Evolutionary conservation across 2,329 filamentous ascomycete genomes (phyloP), one percentile per base, ranked within the genome.

Genomic region (Hypoxylon sp.): DNA sequence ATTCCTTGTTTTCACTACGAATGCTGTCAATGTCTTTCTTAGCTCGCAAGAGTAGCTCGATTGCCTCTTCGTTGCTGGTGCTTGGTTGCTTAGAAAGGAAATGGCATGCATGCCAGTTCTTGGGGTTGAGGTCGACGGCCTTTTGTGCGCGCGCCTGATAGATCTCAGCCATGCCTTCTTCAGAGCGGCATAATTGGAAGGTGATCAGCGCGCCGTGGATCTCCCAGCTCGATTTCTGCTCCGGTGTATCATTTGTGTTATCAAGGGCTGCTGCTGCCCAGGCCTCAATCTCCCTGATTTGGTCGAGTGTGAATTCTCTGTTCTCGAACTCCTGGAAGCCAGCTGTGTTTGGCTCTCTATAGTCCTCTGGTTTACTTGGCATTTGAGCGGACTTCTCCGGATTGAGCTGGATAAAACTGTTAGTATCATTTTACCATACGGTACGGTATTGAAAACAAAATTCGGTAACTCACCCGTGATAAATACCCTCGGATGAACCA

Each of bases 21-120:
- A 73, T 48, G 5, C 67, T 60, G 36, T 77, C 75, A 14, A 77
- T 62, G 3, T 73, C 71, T 1, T 64, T 36, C 58, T 77, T 77
- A 1, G 75, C 75, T 6, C 66, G 63, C 2, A 64, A 64, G n/a
- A 78, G 72, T 1, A 76, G 70, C 23, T 70, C 46, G 7, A 75
- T 68, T 1, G 74, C 72, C 10, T 76, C 70, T 6, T 76, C 68
- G n/a, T 66, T 69, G 23, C 65, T 68, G 1, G 73, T 77, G 46
- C 38, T 57, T 0, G 71, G 64, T 23, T 72, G 72, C n/a, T 72
- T 73, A 4, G 75, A 68, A 11, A 77, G 64, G 61, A 77, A 77
- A 53, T 78, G 75, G 32, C 72, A 74, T 0, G 76, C 76, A 46
- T 76, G 74, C 74, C 72, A 77, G 50, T 78, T 78, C 36, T 73